phyloP scores from a whole-genome alignment of 1,284 basidiomycete species.

The Sphaerobolus stellatus region DNA sequence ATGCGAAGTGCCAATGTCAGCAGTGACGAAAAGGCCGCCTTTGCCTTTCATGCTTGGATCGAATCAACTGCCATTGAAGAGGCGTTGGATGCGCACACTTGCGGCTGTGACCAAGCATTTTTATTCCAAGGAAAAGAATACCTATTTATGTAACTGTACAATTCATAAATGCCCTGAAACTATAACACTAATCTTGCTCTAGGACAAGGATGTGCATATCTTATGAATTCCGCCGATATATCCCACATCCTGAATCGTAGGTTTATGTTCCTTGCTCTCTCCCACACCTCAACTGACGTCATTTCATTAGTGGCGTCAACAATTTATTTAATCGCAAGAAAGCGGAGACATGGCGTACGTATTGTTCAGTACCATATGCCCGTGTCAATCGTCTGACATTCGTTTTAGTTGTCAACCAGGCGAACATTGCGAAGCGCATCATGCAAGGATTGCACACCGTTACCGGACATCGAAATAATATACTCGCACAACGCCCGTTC shows the following conservation, averaged over 20 bases:
- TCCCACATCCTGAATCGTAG: conserved; percentile 60
- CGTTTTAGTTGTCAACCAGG: conserved; percentile 59
- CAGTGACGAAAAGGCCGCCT: conserved; percentile 55
- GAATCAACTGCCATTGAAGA: conserved; percentile 66
- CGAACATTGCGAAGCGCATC: conserved; percentile 56
- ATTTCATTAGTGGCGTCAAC: conserved; percentile 43
- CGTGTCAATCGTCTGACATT: conserved; percentile 12
- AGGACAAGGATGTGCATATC: conserved; percentile 72
- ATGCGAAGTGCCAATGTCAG: conserved; percentile 47
- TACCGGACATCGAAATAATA: conserved; percentile 57
- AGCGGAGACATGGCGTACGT: conserved; percentile 68
- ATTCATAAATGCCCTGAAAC: conserved; percentile 14
- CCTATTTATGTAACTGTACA: conserved; percentile 68
- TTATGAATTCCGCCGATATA: conserved; percentile 63
- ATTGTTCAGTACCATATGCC: conserved; percentile 10
- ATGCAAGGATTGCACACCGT: conserved; percentile 60
- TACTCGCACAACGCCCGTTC: conserved; percentile 59
- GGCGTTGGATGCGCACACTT: conserved; percentile 62
- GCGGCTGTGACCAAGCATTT: conserved; percentile 61
- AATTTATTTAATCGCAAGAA: conserved; percentile 60
- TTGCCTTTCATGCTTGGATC: conserved; percentile 67
- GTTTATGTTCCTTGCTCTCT: conserved; percentile 24
- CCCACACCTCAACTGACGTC: not conserved
- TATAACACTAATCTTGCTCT: too few relatives aligned
- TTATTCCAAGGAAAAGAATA: conserved; percentile 71